Evolutionary conservation across 768 basidiomycete species (phyloP).

Genomic region (Boletus eberwhitei): DNA sequence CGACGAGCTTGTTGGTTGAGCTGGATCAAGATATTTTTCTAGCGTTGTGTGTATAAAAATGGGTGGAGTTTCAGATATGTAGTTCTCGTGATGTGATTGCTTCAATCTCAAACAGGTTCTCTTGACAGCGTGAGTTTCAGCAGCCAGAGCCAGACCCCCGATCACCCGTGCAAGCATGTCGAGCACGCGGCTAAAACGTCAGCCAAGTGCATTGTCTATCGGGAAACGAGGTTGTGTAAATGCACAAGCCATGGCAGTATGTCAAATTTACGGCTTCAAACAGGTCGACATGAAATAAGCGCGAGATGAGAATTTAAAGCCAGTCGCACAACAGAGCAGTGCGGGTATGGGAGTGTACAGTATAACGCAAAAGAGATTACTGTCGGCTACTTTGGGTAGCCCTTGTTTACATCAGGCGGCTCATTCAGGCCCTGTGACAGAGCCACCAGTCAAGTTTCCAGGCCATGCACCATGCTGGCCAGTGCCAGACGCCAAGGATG

Average conservation of each 20-base stretch:
- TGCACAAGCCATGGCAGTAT: not conserved
- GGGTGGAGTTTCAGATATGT: conserved; percentile 23
- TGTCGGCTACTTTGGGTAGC: not conserved
- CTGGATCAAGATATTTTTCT: conserved; percentile 12
- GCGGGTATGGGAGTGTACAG: not conserved
- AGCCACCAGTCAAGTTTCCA: not conserved
- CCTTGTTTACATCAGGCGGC: not conserved
- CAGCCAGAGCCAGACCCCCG: conserved; percentile 17
- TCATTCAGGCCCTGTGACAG: not conserved
- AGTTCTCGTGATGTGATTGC: conserved; percentile 19
- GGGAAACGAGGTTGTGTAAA: conserved; percentile 12
- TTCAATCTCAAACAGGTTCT: conserved; percentile 15
- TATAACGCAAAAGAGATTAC: not conserved
- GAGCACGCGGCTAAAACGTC: not conserved
- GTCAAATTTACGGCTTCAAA: conserved; percentile 1
- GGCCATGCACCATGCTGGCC: not conserved
- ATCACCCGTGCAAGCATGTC: conserved; percentile 15
- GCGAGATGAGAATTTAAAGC: not conserved
- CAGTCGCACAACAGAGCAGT: not conserved
- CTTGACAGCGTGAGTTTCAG: conserved; percentile 18
- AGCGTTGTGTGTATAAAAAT: conserved; percentile 21
- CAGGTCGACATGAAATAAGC: not conserved
- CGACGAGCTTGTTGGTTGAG: conserved; percentile 3
- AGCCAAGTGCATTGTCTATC: not conserved
- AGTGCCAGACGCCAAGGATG: not conserved